phyloP scores from a whole-genome alignment of 495 filamentous ascomycete species.

The Emericellopsis terricola region DNA sequence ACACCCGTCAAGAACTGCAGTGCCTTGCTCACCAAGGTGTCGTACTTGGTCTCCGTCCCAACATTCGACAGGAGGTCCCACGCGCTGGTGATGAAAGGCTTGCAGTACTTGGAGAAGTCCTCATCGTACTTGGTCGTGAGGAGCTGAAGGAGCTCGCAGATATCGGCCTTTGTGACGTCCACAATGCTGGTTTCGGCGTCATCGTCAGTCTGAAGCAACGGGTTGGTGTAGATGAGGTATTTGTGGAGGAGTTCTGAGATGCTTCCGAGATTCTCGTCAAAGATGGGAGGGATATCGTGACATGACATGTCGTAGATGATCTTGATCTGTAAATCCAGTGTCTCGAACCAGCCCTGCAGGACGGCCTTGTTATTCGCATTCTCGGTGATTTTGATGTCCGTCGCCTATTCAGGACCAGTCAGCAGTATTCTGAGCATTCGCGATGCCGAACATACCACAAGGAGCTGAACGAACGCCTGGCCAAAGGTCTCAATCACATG shows the following conservation, averaged over 20 bases:
- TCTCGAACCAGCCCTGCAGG: slow-evolving; percentile 58
- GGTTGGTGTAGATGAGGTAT: slow-evolving; percentile 80
- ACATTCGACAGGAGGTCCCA: slow-evolving; percentile 81
- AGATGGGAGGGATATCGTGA: slow-evolving; percentile 86
- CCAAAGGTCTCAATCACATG: slow-evolving; percentile 79
- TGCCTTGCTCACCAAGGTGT: slow-evolving; percentile 86
- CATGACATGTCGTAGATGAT: slow-evolving; percentile 89
- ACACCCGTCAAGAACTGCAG: slow-evolving; percentile 88
- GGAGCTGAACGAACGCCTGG: slow-evolving; percentile 57
- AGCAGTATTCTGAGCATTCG: slow-evolving; percentile 1
- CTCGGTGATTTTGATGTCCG: slow-evolving; percentile 58
- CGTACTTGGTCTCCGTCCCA: slow-evolving; percentile 78
- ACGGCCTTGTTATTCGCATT: slow-evolving; percentile 54
- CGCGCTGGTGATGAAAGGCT: slow-evolving; percentile 67
- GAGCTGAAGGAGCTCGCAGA: slow-evolving; percentile 73
- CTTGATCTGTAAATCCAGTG: slow-evolving; percentile 73
- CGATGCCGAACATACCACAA: slow-evolving; percentile 33
- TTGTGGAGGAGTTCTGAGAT: slow-evolving; percentile 74
- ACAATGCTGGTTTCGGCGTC: slow-evolving; percentile 71
- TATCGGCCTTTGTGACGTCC: slow-evolving; percentile 76
- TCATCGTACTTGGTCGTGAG: slow-evolving; percentile 91
- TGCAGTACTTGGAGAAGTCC: slow-evolving; percentile 61
- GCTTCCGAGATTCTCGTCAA: slow-evolving; percentile 64
- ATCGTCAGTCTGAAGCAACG: slow-evolving; percentile 60
- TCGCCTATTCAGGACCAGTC: slow-evolving; percentile 26